Base-by-base conservation (phyloP, 169 alveolate genomes). In the Plasmodium billcollinsi region DNA sequence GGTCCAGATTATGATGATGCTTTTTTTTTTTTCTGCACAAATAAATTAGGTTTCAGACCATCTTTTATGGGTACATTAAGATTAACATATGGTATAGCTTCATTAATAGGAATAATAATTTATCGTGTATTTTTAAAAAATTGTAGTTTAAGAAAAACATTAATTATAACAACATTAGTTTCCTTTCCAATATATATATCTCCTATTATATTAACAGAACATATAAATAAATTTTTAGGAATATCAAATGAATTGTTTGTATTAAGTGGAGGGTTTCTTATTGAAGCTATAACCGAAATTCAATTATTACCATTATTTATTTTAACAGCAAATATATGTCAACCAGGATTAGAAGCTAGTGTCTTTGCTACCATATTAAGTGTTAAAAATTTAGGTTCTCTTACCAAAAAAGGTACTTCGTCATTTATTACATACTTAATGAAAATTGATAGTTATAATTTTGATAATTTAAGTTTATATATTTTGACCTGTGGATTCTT, bases 271-370 rank as follows among this genome's bases (percentile, higher is more conserved):
- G 98, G 98, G 18, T 96, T 96, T 73, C 90, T 98, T 39, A 95
- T 97, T 39, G 97, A 97, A 91, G 99, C 98, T n/a, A 94, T 97
- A 49, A 95, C 97, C 49, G 98, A 96, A 70, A 92, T 96, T 56
- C 98, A 96, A 47, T 80, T 97, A 9, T 95, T 97, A 91, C 99
- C 99, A 18, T 91, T 98, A 21, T 95, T 98, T 76, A 98, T 97
- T 18, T 78, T 97, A 65, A 98, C 99, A 1, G 97, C 99, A 15
- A 94, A 96, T 61, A 93, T 98, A 58, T 97, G 99, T 71, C 99
- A 99, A 14, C 96, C 97, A 78, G 98, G 98, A 14, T 96, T 98
- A 54, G 99, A 98, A 94, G 99, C 99, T 52, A 95, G 99, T 49
- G 98, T 98, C 89, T 98, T 96, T 93, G 99, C 99, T 14, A 93